phyloP scores from a whole-genome alignment of 768 basidiomycete genomes.

The Harrya chromipes region DNA sequence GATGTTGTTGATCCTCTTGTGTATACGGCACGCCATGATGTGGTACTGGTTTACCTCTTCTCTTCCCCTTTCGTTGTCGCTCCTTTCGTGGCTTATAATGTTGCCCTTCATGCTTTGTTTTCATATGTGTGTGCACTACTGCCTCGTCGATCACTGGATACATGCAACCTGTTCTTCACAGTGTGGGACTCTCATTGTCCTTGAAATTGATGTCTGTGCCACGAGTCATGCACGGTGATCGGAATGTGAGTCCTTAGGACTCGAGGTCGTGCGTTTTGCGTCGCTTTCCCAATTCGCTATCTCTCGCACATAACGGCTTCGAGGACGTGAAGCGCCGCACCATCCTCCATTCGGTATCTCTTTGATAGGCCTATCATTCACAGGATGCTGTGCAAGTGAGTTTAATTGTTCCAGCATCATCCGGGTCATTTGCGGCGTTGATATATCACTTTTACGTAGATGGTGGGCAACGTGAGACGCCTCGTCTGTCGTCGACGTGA shows the following conservation, averaged over 20 bases:
- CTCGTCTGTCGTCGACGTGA: too few relatives aligned
- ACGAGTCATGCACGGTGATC: background rate
- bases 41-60: slow-evolving; percentile 13
- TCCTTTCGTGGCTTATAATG: slow-evolving; percentile 14
- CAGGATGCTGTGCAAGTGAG: background rate
- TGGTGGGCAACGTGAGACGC: background rate
- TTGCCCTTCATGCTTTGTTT: background rate
- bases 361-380: too few relatives aligned
- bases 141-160: slow-evolving; percentile 1
- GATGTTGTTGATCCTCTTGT: slow-evolving; percentile 4
- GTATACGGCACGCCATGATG: slow-evolving; percentile 10
- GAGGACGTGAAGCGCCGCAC: too few relatives aligned
- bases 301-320: too few relatives aligned
- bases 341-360: too few relatives aligned
- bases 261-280: background rate
- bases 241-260: too few relatives aligned
- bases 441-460: background rate
- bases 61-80: slow-evolving; percentile 2
- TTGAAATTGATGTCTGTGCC: background rate
- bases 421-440: background rate
- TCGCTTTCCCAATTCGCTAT: background rate
- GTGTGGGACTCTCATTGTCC: background rate
- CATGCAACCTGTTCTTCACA: background rate
- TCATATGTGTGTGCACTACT: slow-evolving; percentile 9
- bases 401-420: background rate